phyloP scores from a whole-genome alignment of 768 basidiomycete genomes.

The Tricholoma matsutake region DNA sequence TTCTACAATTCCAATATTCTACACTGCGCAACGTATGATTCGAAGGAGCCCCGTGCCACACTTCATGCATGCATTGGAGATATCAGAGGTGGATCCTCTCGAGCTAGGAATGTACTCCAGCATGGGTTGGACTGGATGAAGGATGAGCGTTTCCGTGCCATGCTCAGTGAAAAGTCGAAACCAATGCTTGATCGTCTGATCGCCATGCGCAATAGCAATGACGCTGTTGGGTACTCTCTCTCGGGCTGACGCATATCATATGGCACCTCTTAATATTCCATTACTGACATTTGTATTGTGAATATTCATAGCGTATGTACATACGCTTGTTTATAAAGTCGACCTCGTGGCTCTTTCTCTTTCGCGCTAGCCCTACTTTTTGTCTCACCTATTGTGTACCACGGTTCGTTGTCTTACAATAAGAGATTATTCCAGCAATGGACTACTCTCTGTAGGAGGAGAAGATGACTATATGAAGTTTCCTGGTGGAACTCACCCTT shows the following conservation, averaged over 20 bases:
- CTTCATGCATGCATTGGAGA: slow-evolving; percentile 71
- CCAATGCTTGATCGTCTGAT: slow-evolving; percentile 61
- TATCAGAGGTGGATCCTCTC: slow-evolving; percentile 52
- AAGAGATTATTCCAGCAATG: too few relatives aligned
- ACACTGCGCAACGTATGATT: slow-evolving; percentile 66
- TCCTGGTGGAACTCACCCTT: too few relatives aligned
- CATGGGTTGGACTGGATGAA: slow-evolving; percentile 75
- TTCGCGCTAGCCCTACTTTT: too few relatives aligned
- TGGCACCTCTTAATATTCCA: too few relatives aligned
- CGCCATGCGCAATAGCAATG: slow-evolving; percentile 41
- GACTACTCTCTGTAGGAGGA: too few relatives aligned
- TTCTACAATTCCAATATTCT: slow-evolving; percentile 82
- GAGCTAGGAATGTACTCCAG: slow-evolving; percentile 73
- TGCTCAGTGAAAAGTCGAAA: slow-evolving; percentile 42
- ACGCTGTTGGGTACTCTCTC: slow-evolving; percentile 52
- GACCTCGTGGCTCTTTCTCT: too few relatives aligned
- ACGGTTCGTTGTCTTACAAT: too few relatives aligned
- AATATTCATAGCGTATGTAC: too few relatives aligned
- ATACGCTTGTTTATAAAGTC: too few relatives aligned
- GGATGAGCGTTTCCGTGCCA: slow-evolving; percentile 41
- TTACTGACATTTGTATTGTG: too few relatives aligned
- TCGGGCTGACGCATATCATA: background rate
- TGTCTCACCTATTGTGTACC: too few relatives aligned
- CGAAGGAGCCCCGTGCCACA: slow-evolving; percentile 50
- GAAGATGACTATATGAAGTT: too few relatives aligned